Percentiles rank a stretch among this genome's conserved stretches.
phyloP scores from a whole-genome alignment of 139 green algal genomes.

The Diplosphaera chodatii region DNA sequence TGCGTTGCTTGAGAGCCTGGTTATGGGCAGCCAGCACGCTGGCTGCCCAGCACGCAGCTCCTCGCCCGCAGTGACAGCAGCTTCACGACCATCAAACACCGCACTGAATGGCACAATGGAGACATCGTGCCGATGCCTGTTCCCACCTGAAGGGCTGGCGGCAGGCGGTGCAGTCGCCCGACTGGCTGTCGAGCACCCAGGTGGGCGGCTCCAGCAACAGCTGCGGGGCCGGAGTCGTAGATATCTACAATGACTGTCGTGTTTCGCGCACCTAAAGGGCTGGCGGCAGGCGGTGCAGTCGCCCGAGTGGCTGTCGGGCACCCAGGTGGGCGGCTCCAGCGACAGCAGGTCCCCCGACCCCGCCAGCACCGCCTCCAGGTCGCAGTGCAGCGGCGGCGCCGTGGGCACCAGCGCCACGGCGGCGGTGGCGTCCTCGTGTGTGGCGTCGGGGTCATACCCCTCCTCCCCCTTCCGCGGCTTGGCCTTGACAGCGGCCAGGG shows the following conservation, averaged over 20 bases:
- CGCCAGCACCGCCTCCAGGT: conserved; percentile 15
- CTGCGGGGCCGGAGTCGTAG: too few species aligned
- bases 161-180: too few species aligned
- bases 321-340: conserved; percentile 63
- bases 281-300: conserved; percentile 40
- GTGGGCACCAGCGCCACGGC: conserved; percentile 18
- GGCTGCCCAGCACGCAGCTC: too few species aligned
- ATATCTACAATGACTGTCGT: too few species aligned
- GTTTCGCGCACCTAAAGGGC: conserved; percentile 48
- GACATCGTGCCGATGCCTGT: too few species aligned
- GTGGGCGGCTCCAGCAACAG: too few species aligned
- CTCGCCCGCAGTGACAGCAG: too few species aligned
- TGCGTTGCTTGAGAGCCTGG: too few species aligned
- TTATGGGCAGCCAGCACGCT: too few species aligned
- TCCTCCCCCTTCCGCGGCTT: not conserved
- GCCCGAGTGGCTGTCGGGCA: conserved; percentile 56
- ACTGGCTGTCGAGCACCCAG: too few species aligned
- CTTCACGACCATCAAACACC: too few species aligned
- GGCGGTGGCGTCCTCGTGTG: not conserved
- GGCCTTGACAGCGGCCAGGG: conserved; percentile 34
- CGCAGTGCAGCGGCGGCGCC: conserved; percentile 13
- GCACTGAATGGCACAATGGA: too few species aligned
- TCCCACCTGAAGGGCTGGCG: conserved; percentile 47
- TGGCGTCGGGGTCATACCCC: not conserved
- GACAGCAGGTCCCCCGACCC: conserved; percentile 40